These are phyloP conservation scores for Talaromyces sp. DNA, from an alignment of 2,329 filamentous ascomycete species.

Conservation along the genomic window DNA sequence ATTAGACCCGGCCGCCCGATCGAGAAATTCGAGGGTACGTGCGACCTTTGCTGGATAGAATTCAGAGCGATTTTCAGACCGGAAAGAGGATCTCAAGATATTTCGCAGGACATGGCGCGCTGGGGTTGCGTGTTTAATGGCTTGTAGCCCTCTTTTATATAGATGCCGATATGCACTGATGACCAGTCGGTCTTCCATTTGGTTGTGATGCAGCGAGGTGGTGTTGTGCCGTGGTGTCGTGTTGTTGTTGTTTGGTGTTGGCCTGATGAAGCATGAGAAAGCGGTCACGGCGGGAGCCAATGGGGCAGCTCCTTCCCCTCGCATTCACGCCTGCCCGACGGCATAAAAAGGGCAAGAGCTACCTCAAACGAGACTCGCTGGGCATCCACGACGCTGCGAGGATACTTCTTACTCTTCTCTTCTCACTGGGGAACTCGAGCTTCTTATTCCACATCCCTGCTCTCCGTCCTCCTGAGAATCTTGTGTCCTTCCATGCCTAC, in stretches of 20 bases:
- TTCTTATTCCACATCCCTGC: background rate
- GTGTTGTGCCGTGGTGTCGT: background rate
- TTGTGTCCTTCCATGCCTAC: background rate
- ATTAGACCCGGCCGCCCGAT: conserved; percentile 35
- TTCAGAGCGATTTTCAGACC: conserved; percentile 32
- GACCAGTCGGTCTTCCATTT: conserved; percentile 31
- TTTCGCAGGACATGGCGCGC: conserved; percentile 53
- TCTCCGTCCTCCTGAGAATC: background rate
- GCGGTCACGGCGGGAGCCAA: conserved; percentile 13
- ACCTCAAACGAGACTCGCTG: conserved; percentile 9
- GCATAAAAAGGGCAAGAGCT: conserved; percentile 9
- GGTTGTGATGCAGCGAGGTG: background rate
- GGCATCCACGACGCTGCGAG: conserved; percentile 17
- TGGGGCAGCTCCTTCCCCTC: conserved; percentile 18
- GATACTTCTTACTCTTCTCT: background rate
- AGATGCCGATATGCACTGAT: conserved; percentile 57
- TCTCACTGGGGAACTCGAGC: background rate
- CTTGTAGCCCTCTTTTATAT: conserved; percentile 52
- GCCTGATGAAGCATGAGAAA: background rate
- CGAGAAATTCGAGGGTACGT: conserved; percentile 48
- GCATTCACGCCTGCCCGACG: conserved; percentile 26
- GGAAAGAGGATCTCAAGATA: conserved; percentile 43
- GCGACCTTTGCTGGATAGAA: conserved; percentile 40
- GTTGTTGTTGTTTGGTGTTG: background rate
- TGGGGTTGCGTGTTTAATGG: conserved; percentile 57